Evolutionary conservation across 176 grass and related monocot species (phyloP), one percentile per base, ranked within the genome.

Genomic region (Microstegium vimineum): DNA sequence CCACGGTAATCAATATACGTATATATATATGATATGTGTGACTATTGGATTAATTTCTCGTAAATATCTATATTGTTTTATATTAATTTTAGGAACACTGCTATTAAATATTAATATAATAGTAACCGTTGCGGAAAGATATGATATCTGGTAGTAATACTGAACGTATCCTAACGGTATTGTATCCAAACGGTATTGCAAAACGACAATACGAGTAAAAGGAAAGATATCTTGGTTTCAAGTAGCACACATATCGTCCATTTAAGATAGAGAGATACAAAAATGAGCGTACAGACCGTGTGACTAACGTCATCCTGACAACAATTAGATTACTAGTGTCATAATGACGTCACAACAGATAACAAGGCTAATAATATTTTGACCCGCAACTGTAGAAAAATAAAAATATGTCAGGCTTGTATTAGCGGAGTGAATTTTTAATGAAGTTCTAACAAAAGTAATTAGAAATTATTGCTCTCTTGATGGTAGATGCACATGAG

Each of bases 21-120:
- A 9, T 9, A 22, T 4, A 2, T 0, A 0, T 23, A 2, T 23
- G 8, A 4, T 3, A 2, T 23, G 22, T 3, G 6, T 23, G 22
- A 23, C 1, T 20, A 57, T 1, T 23, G 8, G 9, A 11, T n/a
- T n/a, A n/a, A n/a, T 59, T 59, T 4, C 8, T 59, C 3, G 2
- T 51, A 51, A 51, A 49, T 49, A 20, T 20, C 2, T 26, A 5
- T 22, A 6, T 22, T 12, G 0, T 8, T 23, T 68, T 66, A 34
- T 5, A 0, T 22, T 5, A 0, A 20, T 22, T 18, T 4, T 22
- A n/a, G 18, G 2, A 54, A 0, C 42, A 14, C 0, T 45, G 3
- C 2, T 10, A 56, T 10, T 0, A 40, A 14, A 40, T 4, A 25
- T 16, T 0, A 71, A 11, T 42, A 15, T 5, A 26, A 7, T 16